Conservation (phyloP, 768 basidiomycete genomes). For the Kwoniella europaea region DNA sequence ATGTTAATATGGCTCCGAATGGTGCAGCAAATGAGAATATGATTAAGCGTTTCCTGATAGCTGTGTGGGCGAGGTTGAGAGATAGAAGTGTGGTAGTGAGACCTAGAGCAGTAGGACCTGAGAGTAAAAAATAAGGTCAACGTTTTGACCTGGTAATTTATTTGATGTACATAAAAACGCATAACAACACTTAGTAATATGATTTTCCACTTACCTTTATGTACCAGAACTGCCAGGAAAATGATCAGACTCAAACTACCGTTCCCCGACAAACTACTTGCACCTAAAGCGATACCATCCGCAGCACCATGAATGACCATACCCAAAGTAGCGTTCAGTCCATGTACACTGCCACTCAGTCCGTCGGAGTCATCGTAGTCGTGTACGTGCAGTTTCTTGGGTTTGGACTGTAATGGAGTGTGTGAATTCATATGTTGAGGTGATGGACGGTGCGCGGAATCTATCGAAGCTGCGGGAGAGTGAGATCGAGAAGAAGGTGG, state of each 20-base stretch:
- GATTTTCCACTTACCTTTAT: constrained; percentile 69
- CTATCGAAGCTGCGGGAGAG: constrained; percentile 22
- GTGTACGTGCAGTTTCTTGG: constrained; percentile 35
- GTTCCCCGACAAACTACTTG: constrained; percentile 60
- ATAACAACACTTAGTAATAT: background rate
- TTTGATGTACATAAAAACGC: no score
- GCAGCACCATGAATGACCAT: constrained; percentile 84
- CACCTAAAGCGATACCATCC: constrained; percentile 90
- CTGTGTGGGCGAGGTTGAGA: constrained; percentile 68
- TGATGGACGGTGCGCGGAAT: constrained; percentile 29
- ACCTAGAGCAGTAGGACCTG: constrained; percentile 89
- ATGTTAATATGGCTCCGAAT: constrained; percentile 76
- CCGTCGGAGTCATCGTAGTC: constrained; percentile 31
- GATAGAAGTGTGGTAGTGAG: constrained; percentile 83
- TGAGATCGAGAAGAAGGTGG: constrained; percentile 29
- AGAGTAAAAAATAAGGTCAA: background rate
- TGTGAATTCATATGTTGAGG: constrained; percentile 37
- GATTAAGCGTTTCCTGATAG: constrained; percentile 75
- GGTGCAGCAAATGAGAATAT: constrained; percentile 87
- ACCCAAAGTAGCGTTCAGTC: constrained; percentile 77
- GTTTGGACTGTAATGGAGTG: constrained; percentile 46
- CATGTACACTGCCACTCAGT: constrained; percentile 59
- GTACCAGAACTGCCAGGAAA: constrained; percentile 86
- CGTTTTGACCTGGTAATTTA: no score
- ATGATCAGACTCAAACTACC: constrained; percentile 74